Evolutionary conservation across 768 basidiomycete genomes (phyloP).

Genomic region (Kwoniella shandongensis): DNA sequence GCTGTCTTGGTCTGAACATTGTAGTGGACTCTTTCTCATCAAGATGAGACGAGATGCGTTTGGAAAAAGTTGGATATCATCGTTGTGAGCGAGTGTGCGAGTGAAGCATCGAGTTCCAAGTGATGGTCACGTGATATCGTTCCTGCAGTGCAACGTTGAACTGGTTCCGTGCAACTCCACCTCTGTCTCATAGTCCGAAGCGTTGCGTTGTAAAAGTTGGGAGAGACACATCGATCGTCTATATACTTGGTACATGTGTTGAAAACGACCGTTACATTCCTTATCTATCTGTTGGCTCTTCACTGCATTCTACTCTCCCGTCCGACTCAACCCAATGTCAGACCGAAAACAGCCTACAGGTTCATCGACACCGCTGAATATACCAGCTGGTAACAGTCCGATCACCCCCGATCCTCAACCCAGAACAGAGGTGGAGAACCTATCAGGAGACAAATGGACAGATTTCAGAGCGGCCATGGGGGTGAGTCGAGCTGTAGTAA

Average conservation of each 20-base stretch:
- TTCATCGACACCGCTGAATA: conserved; percentile 30
- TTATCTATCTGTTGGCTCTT: no score
- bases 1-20: conserved; percentile 29
- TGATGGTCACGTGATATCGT: conserved; percentile 5
- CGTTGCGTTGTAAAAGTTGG: conserved; percentile 1
- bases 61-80: conserved; percentile 3
- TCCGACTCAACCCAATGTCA: background rate
- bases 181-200: no score
- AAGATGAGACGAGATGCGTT: background rate
- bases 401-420: conserved; percentile 23
- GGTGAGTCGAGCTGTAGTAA: conserved; percentile 21
- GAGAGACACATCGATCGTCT: no score
- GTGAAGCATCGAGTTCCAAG: background rate
- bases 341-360: conserved; percentile 1
- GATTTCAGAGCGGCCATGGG: conserved; percentile 39
- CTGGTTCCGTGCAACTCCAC: no score
- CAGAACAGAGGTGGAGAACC: conserved; percentile 20
- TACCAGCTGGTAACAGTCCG: conserved; percentile 43
- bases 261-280: no score
- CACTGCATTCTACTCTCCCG: background rate
- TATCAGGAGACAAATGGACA: conserved; percentile 35
- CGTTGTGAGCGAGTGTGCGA: background rate
- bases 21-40: background rate
- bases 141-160: no score
- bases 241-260: no score